Percentiles rank a stretch among this genome's conserved stretches.
phyloP scores from a whole-genome alignment of 345 rosid genomes.

The Populus pruinosa region DNA sequence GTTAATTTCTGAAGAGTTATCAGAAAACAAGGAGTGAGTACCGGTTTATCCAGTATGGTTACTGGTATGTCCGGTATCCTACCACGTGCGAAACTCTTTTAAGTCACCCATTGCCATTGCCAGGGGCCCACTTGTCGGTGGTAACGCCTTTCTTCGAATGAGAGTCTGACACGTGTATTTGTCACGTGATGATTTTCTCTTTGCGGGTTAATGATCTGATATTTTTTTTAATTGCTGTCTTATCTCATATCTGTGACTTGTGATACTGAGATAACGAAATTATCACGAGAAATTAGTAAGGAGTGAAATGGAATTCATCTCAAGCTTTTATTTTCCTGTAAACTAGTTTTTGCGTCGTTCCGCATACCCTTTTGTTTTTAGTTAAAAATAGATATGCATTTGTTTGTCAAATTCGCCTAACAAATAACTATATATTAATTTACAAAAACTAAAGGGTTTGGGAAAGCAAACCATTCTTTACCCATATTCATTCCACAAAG shows the following conservation, averaged over 20 bases:
- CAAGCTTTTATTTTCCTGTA: not conserved
- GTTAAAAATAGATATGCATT: too few species aligned
- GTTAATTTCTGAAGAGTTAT: slow-evolving; percentile 15
- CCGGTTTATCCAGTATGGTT: slow-evolving; percentile 33
- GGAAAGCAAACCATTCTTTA: too few species aligned
- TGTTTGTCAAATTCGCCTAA: too few species aligned
- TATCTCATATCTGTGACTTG: not conserved
- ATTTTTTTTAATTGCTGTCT: not conserved
- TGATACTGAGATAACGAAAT: not conserved
- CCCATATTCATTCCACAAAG: too few species aligned
- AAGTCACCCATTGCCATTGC: slow-evolving; percentile 9
- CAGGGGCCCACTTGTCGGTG: slow-evolving; percentile 22
- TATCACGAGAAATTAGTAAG: not conserved
- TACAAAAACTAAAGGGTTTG: too few species aligned
- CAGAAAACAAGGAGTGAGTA: not conserved
- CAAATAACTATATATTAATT: too few species aligned
- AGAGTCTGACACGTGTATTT: not conserved
- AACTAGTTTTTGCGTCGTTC: too few species aligned
- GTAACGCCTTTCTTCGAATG: not conserved
- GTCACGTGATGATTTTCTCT: slow-evolving; percentile 1
- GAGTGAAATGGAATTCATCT: not conserved
- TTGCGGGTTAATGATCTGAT: not conserved
- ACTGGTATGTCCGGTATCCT: slow-evolving; percentile 36
- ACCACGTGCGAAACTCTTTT: slow-evolving; percentile 49
- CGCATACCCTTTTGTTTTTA: too few species aligned